These are phyloP conservation scores for Plasmodium fragile DNA, from an alignment of 169 alveolate genomes.

Conservation along the genomic window DNA sequence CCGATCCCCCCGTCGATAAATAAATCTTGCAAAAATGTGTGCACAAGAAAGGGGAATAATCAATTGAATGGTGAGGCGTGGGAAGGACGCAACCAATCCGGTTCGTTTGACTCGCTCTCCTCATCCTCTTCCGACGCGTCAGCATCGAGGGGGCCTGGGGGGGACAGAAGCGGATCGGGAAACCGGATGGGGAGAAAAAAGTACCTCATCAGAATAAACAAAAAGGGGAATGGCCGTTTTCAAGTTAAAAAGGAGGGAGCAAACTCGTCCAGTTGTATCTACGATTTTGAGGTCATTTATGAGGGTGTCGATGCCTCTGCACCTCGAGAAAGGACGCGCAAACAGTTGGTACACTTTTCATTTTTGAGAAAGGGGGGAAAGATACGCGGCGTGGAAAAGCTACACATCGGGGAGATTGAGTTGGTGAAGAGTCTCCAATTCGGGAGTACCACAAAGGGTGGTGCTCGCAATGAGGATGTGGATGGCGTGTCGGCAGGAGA, in stretches of 20 bases:
- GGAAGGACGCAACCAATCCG: not conserved
- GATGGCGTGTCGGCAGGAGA: not conserved
- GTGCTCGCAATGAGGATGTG: not conserved
- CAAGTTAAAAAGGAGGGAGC: constrained; percentile 1
- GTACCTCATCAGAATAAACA: constrained; percentile 32
- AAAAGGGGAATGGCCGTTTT: constrained; percentile 42
- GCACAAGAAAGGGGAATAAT: not conserved
- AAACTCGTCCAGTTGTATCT: not conserved
- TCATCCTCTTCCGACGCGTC: constrained; percentile 23
- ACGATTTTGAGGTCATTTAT: constrained; percentile 28
- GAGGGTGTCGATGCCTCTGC: not conserved
- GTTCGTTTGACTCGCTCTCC: constrained; percentile 6
- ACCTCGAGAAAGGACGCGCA: not conserved
- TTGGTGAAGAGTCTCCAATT: not conserved
- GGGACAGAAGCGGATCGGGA: not conserved
- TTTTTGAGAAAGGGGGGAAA: constrained; percentile 37
- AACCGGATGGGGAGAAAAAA: constrained; percentile 3
- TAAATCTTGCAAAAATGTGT: constrained; percentile 7
- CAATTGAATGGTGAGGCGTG: not conserved
- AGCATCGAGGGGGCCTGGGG: not conserved
- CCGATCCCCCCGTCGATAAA: constrained; percentile 13
- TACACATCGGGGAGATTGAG: not conserved
- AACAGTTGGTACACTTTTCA: constrained; percentile 15
- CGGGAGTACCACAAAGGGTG: not conserved
- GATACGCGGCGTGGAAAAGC: not conserved